Conservation (phyloP, 306 rosid species). For the Vigna radiata region DNA sequence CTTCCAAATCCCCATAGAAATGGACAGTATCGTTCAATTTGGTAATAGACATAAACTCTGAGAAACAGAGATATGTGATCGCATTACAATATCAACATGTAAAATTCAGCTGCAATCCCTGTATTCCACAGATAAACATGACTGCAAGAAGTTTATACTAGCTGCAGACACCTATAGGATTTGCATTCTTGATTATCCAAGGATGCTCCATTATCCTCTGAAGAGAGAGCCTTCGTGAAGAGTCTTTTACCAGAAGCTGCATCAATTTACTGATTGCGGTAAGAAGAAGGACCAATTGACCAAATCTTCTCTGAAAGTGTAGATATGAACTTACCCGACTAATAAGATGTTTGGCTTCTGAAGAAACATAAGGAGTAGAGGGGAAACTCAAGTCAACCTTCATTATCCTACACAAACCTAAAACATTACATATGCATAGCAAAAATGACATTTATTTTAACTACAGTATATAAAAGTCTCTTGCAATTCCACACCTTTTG, state of each 20-base stretch:
- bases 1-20: too few species aligned
- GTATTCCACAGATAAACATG: slow-evolving; percentile 13
- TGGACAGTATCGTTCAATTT: neutral
- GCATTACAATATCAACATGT: neutral
- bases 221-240: slow-evolving; percentile 78
- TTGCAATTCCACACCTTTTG: slow-evolving; percentile 52
- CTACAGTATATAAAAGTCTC: neutral
- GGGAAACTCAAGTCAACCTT: slow-evolving; percentile 79
- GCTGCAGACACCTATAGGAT: slow-evolving; percentile 61
- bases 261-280: slow-evolving; percentile 29
- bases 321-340: slow-evolving; percentile 56
- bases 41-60: neutral
- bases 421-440: slow-evolving; percentile 2
- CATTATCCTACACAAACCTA: slow-evolving; percentile 61
- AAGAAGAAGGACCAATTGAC: slow-evolving; percentile 8
- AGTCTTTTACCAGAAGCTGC: slow-evolving; percentile 88
- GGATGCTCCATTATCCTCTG: slow-evolving; percentile 83
- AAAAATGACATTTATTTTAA: slow-evolving; percentile 5
- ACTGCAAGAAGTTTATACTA: slow-evolving; percentile 18
- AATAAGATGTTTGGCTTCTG: slow-evolving; percentile 78
- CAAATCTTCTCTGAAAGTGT: slow-evolving; percentile 1
- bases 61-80: slow-evolving; percentile 8
- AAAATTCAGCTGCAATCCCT: slow-evolving; percentile 14
- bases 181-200: slow-evolving; percentile 80
- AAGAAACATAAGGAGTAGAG: slow-evolving; percentile 59